Evolutionary conservation across 192 early-diverging fungal species (phyloP).

Genomic region (Backusella morwellensis): DNA sequence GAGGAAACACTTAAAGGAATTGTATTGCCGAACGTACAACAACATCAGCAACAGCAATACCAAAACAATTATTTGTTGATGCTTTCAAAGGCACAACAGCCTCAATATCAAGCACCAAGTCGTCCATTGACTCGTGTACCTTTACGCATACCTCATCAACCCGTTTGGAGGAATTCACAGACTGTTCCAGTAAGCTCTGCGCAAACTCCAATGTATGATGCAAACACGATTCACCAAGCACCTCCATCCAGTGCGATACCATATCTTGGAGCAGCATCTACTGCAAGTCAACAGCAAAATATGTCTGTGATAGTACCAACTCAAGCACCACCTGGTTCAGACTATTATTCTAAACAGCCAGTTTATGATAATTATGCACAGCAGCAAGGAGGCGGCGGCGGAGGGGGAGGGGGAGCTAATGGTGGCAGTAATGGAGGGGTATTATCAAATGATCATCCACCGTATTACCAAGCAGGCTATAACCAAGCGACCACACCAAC

Average conservation of each 20-base stretch:
- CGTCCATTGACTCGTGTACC: constrained; percentile 34
- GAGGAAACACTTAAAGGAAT: constrained; percentile 26
- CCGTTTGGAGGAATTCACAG: constrained; percentile 22
- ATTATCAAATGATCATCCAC: neutral
- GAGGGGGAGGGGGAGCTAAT: neutral
- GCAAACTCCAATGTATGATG: neutral
- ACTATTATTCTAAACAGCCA: neutral
- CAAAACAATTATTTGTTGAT: constrained; percentile 24
- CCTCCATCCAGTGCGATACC: neutral
- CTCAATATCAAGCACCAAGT: constrained; percentile 29
- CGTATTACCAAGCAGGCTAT: neutral
- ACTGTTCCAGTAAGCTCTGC: neutral
- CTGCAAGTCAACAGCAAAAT: neutral
- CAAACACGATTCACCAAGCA: neutral
- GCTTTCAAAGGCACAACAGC: constrained; percentile 34
- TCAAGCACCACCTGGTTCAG: neutral
- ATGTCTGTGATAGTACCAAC: neutral
- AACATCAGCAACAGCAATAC: constrained; percentile 20
- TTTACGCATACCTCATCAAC: constrained; percentile 34
- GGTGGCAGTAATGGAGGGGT: neutral
- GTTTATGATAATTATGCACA: constrained; percentile 5
- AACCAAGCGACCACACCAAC: neutral
- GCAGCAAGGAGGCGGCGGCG: neutral
- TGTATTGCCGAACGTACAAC: constrained; percentile 14
- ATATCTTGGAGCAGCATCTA: neutral